phyloP scores from a whole-genome alignment of 345 rosid species.

The Linum usitatissimum region DNA sequence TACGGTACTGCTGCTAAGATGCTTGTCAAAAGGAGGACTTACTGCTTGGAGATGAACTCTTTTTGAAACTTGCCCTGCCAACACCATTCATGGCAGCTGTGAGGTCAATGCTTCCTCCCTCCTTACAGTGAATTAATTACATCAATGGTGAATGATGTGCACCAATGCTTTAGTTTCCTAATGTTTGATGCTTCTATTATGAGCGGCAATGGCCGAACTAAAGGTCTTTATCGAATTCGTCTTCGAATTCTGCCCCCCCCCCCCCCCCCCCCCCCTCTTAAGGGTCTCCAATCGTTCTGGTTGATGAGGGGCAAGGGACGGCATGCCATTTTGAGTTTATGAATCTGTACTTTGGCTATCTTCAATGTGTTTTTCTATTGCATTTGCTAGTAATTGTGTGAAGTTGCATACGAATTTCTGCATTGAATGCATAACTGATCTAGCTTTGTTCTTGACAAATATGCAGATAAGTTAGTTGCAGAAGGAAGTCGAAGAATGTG shows the following conservation, averaged over 20 bases:
- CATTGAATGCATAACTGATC: background rate
- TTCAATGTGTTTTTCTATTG: background rate
- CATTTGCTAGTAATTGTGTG: background rate
- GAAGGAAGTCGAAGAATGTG: conserved; percentile 13
- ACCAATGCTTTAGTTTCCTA: background rate
- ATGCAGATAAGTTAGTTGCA: background rate
- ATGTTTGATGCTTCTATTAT: background rate
- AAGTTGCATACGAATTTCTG: too few relatives aligned
- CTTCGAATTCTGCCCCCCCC: too few relatives aligned
- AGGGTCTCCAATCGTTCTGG: too few relatives aligned
- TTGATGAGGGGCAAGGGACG: background rate
- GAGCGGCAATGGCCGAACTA: too few relatives aligned
- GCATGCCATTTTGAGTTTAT: background rate
- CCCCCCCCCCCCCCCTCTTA: too few relatives aligned
- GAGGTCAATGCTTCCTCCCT: conserved; percentile 11
- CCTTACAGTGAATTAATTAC: background rate
- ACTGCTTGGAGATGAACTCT: conserved; percentile 98
- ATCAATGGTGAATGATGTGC: too few relatives aligned
- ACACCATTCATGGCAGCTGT: background rate
- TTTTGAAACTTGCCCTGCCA: conserved; percentile 31
- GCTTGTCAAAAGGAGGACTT: conserved; percentile 82
- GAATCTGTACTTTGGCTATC: background rate
- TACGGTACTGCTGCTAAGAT: conserved; percentile 79
- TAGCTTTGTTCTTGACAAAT: background rate
- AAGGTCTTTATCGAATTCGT: too few relatives aligned